Base-by-base conservation (phyloP, 306 rosid genomes). In the Abrus pulchellus region DNA sequence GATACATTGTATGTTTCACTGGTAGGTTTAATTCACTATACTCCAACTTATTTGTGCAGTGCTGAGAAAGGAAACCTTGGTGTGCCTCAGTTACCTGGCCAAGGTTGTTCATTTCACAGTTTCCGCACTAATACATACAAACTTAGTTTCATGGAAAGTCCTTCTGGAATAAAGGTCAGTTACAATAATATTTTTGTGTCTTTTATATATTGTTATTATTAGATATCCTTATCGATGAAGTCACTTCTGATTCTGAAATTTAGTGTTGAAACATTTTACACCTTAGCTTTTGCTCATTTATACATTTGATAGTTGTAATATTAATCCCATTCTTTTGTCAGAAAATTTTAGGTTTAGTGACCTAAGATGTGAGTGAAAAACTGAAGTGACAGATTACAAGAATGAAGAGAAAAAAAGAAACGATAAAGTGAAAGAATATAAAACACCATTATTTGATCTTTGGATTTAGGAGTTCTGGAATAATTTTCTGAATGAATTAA, bases 41-140 rank as follows among this genome's bases (percentile, higher is more conserved):
- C 41, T 65, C 55, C 34, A 12, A 28, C 52, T 63, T 72, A 72
- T 77, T 20, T 79, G 85, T 86, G 81, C 86, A 92, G 98, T 60
- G 89, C 91, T 9, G 97, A 93, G 59, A 96, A 85, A 87, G 97
- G 94, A 54, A 96, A 96, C 81, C 99, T 96, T 44, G 99, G 97
- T 7, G 90, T 95, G 78, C 97, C 98, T 64, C 99, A 95, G 81
- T 83, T 95, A 83, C 94, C 97, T 7, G 99, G 99, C 55, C 97
- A 95, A 86, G 99, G 99, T 57, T 95, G 99, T 80, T 95, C 98
- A n/a, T 93, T 95, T 86, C 99, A 95, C 65, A 93, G 99, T 88
- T 95, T 95, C 59, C 88, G 85, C 30, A 93, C 99, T 30, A 95
- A 95, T 74, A 89, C 98, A 6, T 95, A 91, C 88, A 95, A 95